Conservation (phyloP, 148 eudicot genomes). For the Silene conica region DNA sequence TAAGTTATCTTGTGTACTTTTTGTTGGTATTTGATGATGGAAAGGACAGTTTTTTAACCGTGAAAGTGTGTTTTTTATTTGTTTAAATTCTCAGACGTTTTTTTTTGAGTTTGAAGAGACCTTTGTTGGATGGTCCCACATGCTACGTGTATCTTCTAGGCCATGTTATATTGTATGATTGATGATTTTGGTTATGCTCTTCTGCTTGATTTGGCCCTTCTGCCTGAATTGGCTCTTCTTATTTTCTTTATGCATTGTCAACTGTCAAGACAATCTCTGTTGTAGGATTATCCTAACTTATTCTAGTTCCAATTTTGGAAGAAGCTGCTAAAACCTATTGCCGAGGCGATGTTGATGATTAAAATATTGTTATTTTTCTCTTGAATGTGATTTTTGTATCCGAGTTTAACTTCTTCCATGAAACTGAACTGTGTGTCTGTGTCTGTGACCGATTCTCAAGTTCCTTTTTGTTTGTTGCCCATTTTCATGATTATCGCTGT, state of each 20-base stretch:
- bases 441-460: neutral
- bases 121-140: neutral
- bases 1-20: constrained; percentile 34
- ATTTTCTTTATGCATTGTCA: neutral
- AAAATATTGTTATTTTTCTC: neutral
- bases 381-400: neutral
- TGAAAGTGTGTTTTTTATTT: neutral
- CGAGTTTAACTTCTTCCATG: neutral
- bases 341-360: constrained; percentile 3
- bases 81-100: neutral
- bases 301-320: neutral
- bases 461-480: neutral
- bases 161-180: neutral
- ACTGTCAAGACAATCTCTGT: neutral
- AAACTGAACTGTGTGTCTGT: neutral
- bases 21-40: neutral
- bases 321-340: neutral
- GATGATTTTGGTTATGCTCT: neutral
- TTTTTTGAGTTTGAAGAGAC: neutral
- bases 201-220: constrained; percentile 6
- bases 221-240: constrained; percentile 5
- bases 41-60: neutral
- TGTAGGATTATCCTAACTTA: neutral
- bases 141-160: neutral
- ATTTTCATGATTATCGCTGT: neutral